Conservation (phyloP, 768 basidiomycete genomes). For the Boletus huronensis region DNA sequence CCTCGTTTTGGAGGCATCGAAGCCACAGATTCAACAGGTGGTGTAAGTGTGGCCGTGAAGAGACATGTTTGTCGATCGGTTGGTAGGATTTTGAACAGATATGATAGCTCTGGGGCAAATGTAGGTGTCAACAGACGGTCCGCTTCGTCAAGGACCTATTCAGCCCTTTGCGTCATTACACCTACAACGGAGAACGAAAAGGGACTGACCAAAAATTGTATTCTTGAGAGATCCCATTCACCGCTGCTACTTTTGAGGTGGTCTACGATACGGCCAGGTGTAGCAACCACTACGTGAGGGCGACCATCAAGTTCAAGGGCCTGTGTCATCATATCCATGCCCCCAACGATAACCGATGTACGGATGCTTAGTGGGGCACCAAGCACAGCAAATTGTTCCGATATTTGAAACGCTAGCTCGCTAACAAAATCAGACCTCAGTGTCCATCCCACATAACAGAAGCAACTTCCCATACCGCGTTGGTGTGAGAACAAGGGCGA, state of each 20-base stretch:
- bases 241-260: slow-evolving; percentile 69
- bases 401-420: slow-evolving; percentile 95
- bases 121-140: slow-evolving; percentile 88
- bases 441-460: not conserved
- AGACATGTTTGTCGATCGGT: slow-evolving; percentile 91
- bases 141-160: slow-evolving; percentile 91
- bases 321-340: slow-evolving; percentile 98
- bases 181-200: not conserved
- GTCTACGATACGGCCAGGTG: slow-evolving; percentile 93
- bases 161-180: not conserved
- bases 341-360: slow-evolving; percentile 90
- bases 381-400: slow-evolving; percentile 92
- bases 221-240: slow-evolving; percentile 80
- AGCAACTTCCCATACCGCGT: slow-evolving; percentile 61
- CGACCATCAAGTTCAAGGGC: slow-evolving; percentile 79
- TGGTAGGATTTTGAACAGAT: slow-evolving; percentile 75
- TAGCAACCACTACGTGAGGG: slow-evolving; percentile 93
- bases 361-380: slow-evolving; percentile 77
- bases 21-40: slow-evolving; percentile 77
- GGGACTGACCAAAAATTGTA: slow-evolving; percentile 73
- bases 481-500: slow-evolving; percentile 89
- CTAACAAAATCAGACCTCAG: slow-evolving; percentile 38
- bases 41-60: slow-evolving; percentile 93
- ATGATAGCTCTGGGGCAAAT: slow-evolving; percentile 80
- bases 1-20: slow-evolving; percentile 71